Conservation (phyloP, 345 rosid genomes). For the Citrus maxima region DNA sequence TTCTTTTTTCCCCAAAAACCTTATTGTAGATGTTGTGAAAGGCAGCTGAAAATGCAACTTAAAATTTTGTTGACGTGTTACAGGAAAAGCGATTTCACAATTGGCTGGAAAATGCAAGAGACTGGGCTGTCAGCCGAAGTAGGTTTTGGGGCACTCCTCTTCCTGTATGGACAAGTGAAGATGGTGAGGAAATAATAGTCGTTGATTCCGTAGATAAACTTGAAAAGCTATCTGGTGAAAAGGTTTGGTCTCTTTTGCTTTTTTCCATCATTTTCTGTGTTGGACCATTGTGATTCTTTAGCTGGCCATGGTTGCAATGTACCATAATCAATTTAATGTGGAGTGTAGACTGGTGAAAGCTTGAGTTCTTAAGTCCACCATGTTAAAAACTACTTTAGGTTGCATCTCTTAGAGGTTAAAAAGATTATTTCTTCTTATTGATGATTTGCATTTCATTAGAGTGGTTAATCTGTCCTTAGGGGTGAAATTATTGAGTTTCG, state of each 20-base stretch:
- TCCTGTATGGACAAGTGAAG: conserved; percentile 91
- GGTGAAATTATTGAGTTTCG: too few species aligned
- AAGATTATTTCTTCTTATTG: background rate
- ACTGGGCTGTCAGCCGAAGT: conserved; percentile 98
- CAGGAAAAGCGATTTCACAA: conserved; percentile 98
- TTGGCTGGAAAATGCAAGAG: conserved; percentile 99
- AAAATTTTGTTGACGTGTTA: conserved; percentile 9
- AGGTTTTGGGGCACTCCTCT: conserved; percentile 99
- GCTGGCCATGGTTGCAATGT: background rate
- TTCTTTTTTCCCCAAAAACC: background rate
- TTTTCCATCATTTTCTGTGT: background rate
- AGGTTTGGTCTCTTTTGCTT: conserved; percentile 43
- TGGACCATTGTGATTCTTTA: background rate
- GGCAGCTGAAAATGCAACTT: background rate
- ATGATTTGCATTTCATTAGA: background rate
- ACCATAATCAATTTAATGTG: background rate
- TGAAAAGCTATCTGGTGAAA: conserved; percentile 85
- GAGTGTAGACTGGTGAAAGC: background rate
- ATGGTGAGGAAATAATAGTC: conserved; percentile 70
- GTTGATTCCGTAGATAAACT: conserved; percentile 84
- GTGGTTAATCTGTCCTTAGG: background rate
- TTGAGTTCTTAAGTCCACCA: background rate
- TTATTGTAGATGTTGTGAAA: background rate
- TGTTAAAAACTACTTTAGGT: background rate
- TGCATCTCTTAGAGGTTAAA: background rate